Base-by-base conservation (phyloP, 768 basidiomycete species). In the Tremella yokohamensis region DNA sequence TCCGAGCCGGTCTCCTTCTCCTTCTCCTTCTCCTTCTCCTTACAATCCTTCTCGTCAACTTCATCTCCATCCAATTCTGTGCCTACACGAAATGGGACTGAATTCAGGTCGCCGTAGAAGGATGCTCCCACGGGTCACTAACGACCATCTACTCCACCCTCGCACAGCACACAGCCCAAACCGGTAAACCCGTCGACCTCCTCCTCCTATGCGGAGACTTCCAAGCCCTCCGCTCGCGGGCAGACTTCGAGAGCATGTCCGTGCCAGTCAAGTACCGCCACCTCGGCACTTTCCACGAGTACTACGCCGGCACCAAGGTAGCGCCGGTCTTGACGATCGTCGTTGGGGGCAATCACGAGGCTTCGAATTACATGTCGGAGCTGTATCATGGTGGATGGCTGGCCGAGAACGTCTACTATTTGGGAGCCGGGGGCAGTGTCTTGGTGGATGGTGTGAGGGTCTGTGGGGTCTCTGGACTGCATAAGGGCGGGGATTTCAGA, bases 301-400 rank as follows among this genome's bases (percentile, higher is more conserved):
- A 98, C 76, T 97, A 99, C 70, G 85, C 84, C 0, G 90, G 90
- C 0, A 81, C 87, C 70, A 85, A 81, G 69, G 78, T 64, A n/a
- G 92, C 94, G 1, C 91, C 93, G 0, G 76, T 94, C 3, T 77
- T 94, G 73, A 99, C 96, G 0, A 80, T 99, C 12, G 85, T 98
- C 49, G 96, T 98, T 69, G 42, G 96, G 15, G 96, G 96, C 8
- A 98, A 98, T 72, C 96, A 98, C 74, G 96, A 98, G 77, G 90
- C 90, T 1, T 92, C 89, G 19, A 96, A 92, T 66, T 96, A 97
- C 72, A 81, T 98, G 79, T 93, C 90, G 87, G 96, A 99, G 75
- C 77, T 96, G 89, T 97, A 91, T 75, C 89, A 98, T 67, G 93
- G 94, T 16, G 94, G 92, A 6, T 98, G 94, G 93, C 77, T 98